Conservation (phyloP, 2,329 filamentous ascomycete genomes). For the Erysiphe neolycopersici region DNA sequence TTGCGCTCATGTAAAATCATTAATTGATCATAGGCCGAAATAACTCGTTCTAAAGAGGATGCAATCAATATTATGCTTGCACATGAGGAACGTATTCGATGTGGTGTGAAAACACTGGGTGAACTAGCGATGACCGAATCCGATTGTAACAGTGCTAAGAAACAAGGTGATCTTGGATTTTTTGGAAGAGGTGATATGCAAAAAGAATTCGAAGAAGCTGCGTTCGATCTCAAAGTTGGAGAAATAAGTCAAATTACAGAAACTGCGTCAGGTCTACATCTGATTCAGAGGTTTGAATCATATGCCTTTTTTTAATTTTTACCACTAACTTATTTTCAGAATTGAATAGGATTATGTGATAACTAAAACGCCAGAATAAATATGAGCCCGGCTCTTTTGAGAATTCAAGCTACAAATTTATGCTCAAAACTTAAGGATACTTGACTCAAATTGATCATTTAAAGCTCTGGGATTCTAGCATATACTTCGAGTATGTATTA, state of each 20-base stretch:
- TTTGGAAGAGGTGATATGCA: conserved; percentile 95
- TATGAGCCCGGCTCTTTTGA: no score
- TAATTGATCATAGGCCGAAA: conserved; percentile 28
- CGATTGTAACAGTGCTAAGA: conserved; percentile 85
- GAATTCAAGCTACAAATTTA: no score
- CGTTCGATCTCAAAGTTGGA: conserved; percentile 68
- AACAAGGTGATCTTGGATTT: conserved; percentile 81
- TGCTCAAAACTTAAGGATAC: no score
- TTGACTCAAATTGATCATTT: no score
- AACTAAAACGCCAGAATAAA: no score
- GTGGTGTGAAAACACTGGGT: conserved; percentile 40
- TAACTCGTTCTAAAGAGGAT: conserved; percentile 71
- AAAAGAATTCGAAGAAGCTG: conserved; percentile 90
- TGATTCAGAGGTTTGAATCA: conserved; percentile 57
- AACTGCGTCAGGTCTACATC: conserved; percentile 77
- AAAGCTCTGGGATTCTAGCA: no score
- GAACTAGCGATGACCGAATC: conserved; percentile 73
- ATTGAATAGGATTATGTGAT: conserved; percentile 3
- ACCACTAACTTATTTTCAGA: conserved; percentile 2
- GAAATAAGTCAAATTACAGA: conserved; percentile 72
- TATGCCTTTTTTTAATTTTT: neutral
- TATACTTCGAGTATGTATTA: no score
- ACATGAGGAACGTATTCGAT: conserved; percentile 52
- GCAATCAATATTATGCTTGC: conserved; percentile 49
- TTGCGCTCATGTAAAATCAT: neutral